Percentiles rank a stretch among this genome's conserved stretches.
phyloP scores from a whole-genome alignment of 371 early-diverging fungal species.

The Circinella umbellata region DNA sequence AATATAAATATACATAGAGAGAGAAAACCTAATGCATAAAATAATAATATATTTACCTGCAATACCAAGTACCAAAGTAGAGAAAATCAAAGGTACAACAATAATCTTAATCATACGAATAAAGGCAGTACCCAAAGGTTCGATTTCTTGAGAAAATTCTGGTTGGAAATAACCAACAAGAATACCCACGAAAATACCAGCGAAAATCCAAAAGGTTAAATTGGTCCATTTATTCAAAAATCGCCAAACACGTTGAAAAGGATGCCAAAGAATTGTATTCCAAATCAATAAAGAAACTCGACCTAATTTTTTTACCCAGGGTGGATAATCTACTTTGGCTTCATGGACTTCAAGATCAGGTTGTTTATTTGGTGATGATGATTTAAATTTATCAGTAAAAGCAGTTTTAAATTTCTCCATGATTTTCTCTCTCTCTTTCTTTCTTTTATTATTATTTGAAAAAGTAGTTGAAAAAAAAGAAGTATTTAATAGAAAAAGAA shows the following conservation, averaged over 20 bases:
- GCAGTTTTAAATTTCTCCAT: background rate
- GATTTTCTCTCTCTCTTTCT: background rate
- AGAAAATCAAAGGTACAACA: conserved; percentile 76
- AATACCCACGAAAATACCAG: conserved; percentile 66
- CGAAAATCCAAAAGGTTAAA: conserved; percentile 67
- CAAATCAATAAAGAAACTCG: background rate
- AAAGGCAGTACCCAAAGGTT: conserved; percentile 61
- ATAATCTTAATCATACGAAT: conserved; percentile 75
- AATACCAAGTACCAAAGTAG: conserved; percentile 76
- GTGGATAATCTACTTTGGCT: conserved; percentile 12
- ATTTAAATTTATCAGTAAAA: background rate
- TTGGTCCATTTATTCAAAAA: conserved; percentile 50
- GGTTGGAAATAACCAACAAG: conserved; percentile 65
- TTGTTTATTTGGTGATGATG: background rate
- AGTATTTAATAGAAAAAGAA: no score
- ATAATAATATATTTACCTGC: no score
- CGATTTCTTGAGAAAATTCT: conserved; percentile 43
- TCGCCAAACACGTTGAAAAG: conserved; percentile 18
- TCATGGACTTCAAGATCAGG: conserved; percentile 12
- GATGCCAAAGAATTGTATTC: conserved; percentile 14
- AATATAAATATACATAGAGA: no score
- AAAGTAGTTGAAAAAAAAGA: background rate
- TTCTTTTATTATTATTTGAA: background rate
- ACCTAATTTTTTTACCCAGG: conserved; percentile 13
- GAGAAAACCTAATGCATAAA: no score